Percentiles rank a stretch among this genome's conserved stretches.
phyloP scores from a whole-genome alignment of 106 monocot genomes.

The Vanilla planifolia region DNA sequence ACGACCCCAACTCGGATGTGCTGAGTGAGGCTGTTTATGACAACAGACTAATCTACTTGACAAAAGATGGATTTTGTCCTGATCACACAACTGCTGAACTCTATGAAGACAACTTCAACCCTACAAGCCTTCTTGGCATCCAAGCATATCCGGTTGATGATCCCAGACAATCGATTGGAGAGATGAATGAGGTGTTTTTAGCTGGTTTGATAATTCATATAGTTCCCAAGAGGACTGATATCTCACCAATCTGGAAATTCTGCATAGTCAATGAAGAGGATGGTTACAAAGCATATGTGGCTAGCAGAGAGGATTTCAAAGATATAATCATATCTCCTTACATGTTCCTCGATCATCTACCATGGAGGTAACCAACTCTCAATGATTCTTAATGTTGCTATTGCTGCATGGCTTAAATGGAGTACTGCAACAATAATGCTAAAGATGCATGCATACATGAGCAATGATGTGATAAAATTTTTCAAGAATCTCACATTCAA shows the following conservation, averaged over 20 bases:
- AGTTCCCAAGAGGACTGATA: constrained; percentile 37
- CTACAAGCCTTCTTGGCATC: neutral
- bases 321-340: constrained; percentile 76
- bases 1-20: no score
- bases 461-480: no score
- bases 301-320: constrained; percentile 66
- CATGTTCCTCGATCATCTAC: constrained; percentile 98
- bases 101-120: neutral
- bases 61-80: neutral
- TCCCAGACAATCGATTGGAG: constrained; percentile 12
- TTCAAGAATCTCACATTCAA: no score
- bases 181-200: constrained; percentile 58
- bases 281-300: constrained; percentile 57
- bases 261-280: constrained; percentile 34
- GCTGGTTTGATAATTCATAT: constrained; percentile 79
- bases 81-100: constrained; percentile 6
- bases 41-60: neutral
- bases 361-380: constrained; percentile 75
- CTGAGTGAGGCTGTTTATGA: no score
- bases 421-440: no score
- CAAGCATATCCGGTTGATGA: constrained; percentile 10
- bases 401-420: no score
- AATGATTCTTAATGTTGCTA: neutral
- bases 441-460: no score
- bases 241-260: constrained; percentile 56